Evolutionary conservation across 2,329 filamentous ascomycete species (phyloP), one percentile per base, ranked within the genome.

Genomic region (Rachicladosporium sp.): DNA sequence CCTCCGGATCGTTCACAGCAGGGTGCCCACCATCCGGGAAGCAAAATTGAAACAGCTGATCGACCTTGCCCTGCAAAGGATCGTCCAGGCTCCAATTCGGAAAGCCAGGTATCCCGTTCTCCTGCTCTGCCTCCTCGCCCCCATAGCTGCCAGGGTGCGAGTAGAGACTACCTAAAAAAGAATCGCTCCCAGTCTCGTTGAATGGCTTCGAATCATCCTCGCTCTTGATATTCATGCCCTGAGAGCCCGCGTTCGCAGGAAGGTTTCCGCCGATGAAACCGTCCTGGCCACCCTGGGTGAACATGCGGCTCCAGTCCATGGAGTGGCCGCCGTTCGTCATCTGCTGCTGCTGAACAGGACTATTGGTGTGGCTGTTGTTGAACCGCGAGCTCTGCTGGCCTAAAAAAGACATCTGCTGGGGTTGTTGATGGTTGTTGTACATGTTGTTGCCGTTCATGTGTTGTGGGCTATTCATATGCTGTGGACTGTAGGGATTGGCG

Each of bases 21-120:
- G 70, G 61, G 68, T 68, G 65, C 64, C 65, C 63, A 68, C 69
- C 65, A 66, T 73, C 59, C 57, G 68, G 57, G 67, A 70, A 64
- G 70, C 74, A 63, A 65, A 68, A 63, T 62, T 70, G 55, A 43
- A 66, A 54, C 44, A 69, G 54, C 40, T 58, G 59, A 47, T 60
- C 58, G 37, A 64, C 61, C 49, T 69, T 67, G 48, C 58, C 57
- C 49, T 67, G 64, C 44, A 67, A 50, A 39, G 65, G 64, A 55
- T 68, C 62, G 38, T 59, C 62, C 50, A 62, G 53, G 48, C 61
- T 58, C 65, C 64, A 69, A 46, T 61, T 62, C 8, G 56, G 52
- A 35, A 59, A 55, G 46, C 56, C 52, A 31, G 53, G 52, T 39
- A 58, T 56, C 43, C 51, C 50, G 36, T 54, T 47, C 43, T 57